Base-by-base conservation (phyloP, 2,329 filamentous ascomycete genomes). In the Fusarium anthophilum region DNA sequence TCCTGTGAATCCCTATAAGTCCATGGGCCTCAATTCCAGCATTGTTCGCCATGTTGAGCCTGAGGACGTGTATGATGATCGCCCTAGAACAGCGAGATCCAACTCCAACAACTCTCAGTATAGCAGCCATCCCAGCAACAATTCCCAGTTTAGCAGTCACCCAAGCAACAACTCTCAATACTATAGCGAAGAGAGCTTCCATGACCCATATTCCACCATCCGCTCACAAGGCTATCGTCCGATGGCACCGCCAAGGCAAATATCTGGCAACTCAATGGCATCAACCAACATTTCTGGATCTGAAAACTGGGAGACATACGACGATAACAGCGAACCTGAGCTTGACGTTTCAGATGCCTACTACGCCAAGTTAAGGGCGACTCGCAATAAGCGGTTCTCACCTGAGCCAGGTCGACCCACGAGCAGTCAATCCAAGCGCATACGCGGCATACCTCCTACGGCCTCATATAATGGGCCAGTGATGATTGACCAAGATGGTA, bases 281-380 rank as follows among this genome's bases (percentile, higher is more conserved):
- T 95, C 94, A n/a, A 94, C 93, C 3, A 88, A 87, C 28, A 87
- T 93, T 32, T 94, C 93, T 10, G 94, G 94, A 3, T 97, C 94
- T 8, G 96, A 98, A 83, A 98, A 98, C 81, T 98, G 96, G 96
- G 96, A 98, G 83, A 98, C 95, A 15, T 98, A 96, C 78, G 95
- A 96, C 77, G 94, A 97, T 81, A 91, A 89, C 74, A 94, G 92
- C 70, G 92, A 94, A 78, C 90, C 92, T 0, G 93, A 94, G 77
- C 87, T 88, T 30, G 95, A 98, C 80, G 89, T 89, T 1, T 91
- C 91, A 8, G 94, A 96, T 69, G 88, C 90, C 15, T 97, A 97
- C 82, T 94, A 94, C 79, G 92, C 93, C 73, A 94, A 94, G 82
- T 85, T 95, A 61, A 89, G 92, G 65, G 91, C 91, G 38, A 87